A percentile compares a stretch with the other conserved stretches of the same genome.
These are phyloP conservation scores for Podila verticillata DNA, from an alignment of 192 early-diverging fungal species.

Conservation along the genomic window DNA sequence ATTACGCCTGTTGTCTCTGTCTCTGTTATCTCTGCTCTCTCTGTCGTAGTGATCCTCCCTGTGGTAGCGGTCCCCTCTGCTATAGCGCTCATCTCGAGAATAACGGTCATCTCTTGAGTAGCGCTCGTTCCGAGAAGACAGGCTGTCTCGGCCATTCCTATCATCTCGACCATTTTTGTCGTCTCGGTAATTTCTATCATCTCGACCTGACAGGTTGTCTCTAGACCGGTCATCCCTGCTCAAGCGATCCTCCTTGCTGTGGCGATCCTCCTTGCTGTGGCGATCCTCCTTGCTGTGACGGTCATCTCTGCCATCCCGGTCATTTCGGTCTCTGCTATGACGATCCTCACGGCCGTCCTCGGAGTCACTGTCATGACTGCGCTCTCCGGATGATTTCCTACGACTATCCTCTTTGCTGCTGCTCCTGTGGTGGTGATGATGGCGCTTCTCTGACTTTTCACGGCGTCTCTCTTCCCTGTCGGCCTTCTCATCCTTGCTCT, in stretches of 20 bases:
- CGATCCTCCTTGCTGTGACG: slow-evolving; percentile 2
- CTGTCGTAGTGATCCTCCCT: background rate
- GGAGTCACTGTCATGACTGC: slow-evolving; percentile 16
- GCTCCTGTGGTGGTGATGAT: slow-evolving; percentile 23
- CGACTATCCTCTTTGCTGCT: slow-evolving; percentile 51
- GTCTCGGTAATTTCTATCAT: background rate
- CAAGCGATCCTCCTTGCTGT: slow-evolving; percentile 11
- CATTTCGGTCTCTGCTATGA: background rate
- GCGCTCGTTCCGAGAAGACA: background rate
- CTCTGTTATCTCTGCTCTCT: background rate
- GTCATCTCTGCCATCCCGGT: slow-evolving; percentile 1
- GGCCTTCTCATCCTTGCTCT: slow-evolving; percentile 36
- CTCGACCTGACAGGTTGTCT: background rate
- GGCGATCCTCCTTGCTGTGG: background rate
- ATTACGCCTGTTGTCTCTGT: background rate
- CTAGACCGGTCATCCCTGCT: background rate
- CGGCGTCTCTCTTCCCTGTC: slow-evolving; percentile 48
- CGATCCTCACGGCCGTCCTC: slow-evolving; percentile 15
- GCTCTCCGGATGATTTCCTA: slow-evolving; percentile 20
- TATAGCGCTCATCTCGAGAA: background rate
- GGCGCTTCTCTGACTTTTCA: slow-evolving; percentile 39
- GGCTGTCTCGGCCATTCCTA: background rate
- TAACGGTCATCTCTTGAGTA: background rate
- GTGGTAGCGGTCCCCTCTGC: background rate
- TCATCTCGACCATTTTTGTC: background rate